Percentiles rank a stretch among this genome's conserved stretches.
Evolutionary conservation across 179 eudicot genomes (phyloP).

Genomic region (Silene noctiflora): DNA sequence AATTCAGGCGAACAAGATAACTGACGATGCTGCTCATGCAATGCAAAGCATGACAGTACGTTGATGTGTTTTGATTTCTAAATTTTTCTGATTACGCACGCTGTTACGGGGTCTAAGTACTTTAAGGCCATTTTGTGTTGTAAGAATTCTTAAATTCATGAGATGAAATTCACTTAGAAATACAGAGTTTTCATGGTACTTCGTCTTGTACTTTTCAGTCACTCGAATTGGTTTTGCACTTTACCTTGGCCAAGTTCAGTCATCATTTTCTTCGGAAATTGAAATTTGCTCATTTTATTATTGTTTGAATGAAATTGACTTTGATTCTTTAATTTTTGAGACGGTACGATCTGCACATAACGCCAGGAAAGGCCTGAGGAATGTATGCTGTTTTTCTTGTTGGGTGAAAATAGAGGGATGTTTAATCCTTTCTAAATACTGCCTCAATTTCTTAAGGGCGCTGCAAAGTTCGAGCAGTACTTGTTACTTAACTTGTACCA

Average conservation of each 20-base stretch:
- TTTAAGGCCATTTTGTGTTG: slow-evolving; percentile 14
- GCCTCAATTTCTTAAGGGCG: too few relatives aligned
- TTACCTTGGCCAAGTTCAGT: not conserved
- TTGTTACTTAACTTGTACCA: too few relatives aligned
- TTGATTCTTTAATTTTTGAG: too few relatives aligned
- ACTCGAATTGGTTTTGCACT: too few relatives aligned
- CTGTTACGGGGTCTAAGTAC: not conserved
- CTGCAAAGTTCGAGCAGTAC: too few relatives aligned
- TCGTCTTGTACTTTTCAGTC: slow-evolving; percentile 8
- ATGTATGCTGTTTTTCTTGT: too few relatives aligned
- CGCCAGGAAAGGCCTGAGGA: too few relatives aligned
- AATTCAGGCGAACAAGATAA: slow-evolving; percentile 74
- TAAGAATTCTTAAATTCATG: not conserved
- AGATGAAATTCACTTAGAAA: not conserved
- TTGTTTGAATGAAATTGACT: too few relatives aligned
- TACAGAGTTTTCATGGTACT: slow-evolving; percentile 13
- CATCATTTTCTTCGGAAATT: not conserved
- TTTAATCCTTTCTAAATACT: too few relatives aligned
- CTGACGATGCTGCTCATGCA: slow-evolving; percentile 65
- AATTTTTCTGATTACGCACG: not conserved
- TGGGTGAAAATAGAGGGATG: too few relatives aligned
- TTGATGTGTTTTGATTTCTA: slow-evolving; percentile 22
- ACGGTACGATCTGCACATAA: too few relatives aligned
- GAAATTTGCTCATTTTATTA: too few relatives aligned
- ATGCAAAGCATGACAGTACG: slow-evolving; percentile 59